phyloP scores from a whole-genome alignment of 257 asterid genomes.

The Scutellaria galericulata region DNA sequence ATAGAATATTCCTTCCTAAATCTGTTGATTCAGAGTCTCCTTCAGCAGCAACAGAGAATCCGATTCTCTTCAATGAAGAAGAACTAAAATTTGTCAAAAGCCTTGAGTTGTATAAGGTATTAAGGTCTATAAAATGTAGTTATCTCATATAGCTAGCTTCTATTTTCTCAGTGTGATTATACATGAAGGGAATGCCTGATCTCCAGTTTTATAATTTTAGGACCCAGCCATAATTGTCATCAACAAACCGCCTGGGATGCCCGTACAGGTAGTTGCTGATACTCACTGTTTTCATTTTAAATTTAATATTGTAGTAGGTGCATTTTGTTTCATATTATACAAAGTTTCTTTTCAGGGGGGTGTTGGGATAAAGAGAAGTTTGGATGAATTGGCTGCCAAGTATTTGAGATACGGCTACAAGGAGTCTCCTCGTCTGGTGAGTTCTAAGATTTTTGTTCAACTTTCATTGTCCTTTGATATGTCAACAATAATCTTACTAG shows the following conservation, averaged over 20 bases:
- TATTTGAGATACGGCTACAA: conserved; percentile 67
- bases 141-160: conserved; percentile 10
- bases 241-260: conserved; percentile 94
- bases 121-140: conserved; percentile 11
- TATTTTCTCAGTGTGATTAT: conserved; percentile 23
- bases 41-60: conserved; percentile 39
- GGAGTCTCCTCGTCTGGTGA: conserved; percentile 95
- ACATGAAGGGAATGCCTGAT: conserved; percentile 28
- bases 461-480: conserved; percentile 7
- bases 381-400: conserved; percentile 87
- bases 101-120: conserved; percentile 77
- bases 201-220: conserved; percentile 39
- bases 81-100: conserved; percentile 61
- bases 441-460: conserved; percentile 37
- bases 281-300: neutral
- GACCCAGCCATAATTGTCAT: conserved; percentile 75
- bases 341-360: conserved; percentile 69
- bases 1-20: conserved; percentile 71
- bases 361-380: conserved; percentile 78
- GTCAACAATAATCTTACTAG: neutral
- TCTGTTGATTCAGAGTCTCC: conserved; percentile 61
- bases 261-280: conserved; percentile 76
- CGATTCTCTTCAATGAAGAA: conserved; percentile 45
- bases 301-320: conserved; percentile 25
- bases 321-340: conserved; percentile 14